Evolutionary conservation across 2,329 filamentous ascomycete genomes (phyloP).

Genomic region (Phaeoacremonium minimum): DNA sequence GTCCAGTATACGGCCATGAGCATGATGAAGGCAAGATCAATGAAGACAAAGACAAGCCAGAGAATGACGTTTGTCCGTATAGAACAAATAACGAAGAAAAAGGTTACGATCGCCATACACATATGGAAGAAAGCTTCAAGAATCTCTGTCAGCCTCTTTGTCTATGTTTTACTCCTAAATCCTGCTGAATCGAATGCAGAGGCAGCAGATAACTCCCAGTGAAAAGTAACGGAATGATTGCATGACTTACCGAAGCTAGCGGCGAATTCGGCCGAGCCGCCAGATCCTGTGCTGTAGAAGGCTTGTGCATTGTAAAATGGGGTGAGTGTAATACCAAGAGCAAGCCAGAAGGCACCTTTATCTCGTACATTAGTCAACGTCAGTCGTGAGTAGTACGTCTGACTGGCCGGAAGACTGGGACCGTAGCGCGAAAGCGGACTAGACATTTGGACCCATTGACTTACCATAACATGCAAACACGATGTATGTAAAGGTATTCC

Average conservation of each 20-base stretch:
- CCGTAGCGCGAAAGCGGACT: too few relatives aligned
- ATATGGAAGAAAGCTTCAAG: slow-evolving; percentile 47
- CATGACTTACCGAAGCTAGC: slow-evolving; percentile 33
- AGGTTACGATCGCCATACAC: slow-evolving; percentile 55
- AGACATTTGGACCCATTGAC: too few relatives aligned
- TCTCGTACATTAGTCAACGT: too few relatives aligned
- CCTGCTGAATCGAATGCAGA: too few relatives aligned
- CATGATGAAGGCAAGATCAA: slow-evolving; percentile 47
- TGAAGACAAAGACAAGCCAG: slow-evolving; percentile 54
- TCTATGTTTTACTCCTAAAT: too few relatives aligned
- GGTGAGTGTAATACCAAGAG: slow-evolving; percentile 40
- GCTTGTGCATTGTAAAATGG: slow-evolving; percentile 39
- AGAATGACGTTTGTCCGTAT: slow-evolving; percentile 62
- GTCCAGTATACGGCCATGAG: slow-evolving; percentile 52
- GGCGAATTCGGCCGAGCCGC: slow-evolving; percentile 28
- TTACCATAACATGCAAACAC: slow-evolving; percentile 45
- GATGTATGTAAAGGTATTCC: slow-evolving; percentile 48
- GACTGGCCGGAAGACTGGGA: too few relatives aligned
- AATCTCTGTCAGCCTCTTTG: background rate
- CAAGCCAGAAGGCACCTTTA: slow-evolving; percentile 45
- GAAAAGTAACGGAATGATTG: background rate
- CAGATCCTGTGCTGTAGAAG: slow-evolving; percentile 17
- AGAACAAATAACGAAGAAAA: slow-evolving; percentile 58
- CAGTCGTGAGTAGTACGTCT: too few relatives aligned
- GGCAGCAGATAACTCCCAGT: too few relatives aligned